Conservation (phyloP, 208 protist genomes). For the Leishmania tropica region DNA sequence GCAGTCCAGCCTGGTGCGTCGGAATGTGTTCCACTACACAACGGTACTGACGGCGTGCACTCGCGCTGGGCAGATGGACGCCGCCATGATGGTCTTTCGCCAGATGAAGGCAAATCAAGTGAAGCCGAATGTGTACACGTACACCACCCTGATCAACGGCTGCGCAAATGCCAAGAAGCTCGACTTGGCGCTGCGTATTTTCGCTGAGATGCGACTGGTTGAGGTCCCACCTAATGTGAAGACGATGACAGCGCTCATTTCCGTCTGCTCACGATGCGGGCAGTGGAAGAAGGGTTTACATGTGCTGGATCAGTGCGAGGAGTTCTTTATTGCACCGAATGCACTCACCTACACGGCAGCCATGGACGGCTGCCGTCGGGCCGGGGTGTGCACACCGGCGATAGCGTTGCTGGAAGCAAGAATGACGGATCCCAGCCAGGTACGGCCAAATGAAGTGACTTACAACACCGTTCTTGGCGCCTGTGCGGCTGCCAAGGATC, state of each 20-base stretch:
- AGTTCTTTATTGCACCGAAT: constrained; percentile 82
- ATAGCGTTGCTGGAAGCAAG: constrained; percentile 52
- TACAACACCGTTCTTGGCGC: constrained; percentile 85
- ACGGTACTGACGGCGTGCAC: constrained; percentile 84
- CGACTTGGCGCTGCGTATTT: constrained; percentile 68
- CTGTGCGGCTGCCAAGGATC: constrained; percentile 62
- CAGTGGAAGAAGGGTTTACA: constrained; percentile 79
- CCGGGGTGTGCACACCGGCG: constrained; percentile 66
- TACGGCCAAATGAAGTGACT: constrained; percentile 85
- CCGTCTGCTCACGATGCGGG: constrained; percentile 55
- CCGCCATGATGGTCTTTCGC: constrained; percentile 61
- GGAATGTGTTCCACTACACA: constrained; percentile 92
- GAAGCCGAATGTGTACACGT: constrained; percentile 90
- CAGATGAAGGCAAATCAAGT: constrained; percentile 78
- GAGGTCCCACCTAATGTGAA: constrained; percentile 82
- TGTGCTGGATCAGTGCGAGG: constrained; percentile 76
- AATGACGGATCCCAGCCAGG: constrained; percentile 55
- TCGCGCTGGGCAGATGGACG: constrained; percentile 68
- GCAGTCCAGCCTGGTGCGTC: constrained; percentile 70
- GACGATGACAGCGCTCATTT: constrained; percentile 78
- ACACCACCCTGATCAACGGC: constrained; percentile 81
- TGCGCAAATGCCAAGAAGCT: constrained; percentile 56
- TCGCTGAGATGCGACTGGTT: constrained; percentile 76
- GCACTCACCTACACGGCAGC: constrained; percentile 90
- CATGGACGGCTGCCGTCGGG: constrained; percentile 86